Evolutionary conservation across 2,329 filamentous ascomycete species (phyloP), one percentile per base, ranked within the genome.

Genomic region (Fusarium verrucosum): DNA sequence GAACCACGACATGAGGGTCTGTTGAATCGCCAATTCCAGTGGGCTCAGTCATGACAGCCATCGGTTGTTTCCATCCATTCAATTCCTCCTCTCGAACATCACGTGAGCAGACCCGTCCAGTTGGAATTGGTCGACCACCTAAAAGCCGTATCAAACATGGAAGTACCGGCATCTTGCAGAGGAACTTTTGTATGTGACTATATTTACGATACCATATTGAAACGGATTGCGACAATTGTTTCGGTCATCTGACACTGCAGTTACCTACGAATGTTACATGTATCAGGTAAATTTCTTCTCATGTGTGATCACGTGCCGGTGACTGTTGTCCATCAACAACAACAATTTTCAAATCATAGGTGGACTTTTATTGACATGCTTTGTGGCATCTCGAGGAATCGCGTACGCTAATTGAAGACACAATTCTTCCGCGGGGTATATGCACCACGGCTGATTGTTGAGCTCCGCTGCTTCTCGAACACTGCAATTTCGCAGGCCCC

Each of bases 1-100:
- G 55, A 71, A 50, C 70, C 68, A 72, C 67, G 68, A 70, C 71
- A 73, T 73, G 59, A 68, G 44, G 64, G 50, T 55, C 36, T 52
- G 28, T 56, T 35, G 43, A 51, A 58, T 58, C 51, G 46, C 63
- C 55, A 62, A 55, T 37, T 58, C 44, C 37, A 56, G 42, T 50
- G 46, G 55, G 35, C 51, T 56, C 64, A 62, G 56, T 43, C 40
- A 58, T 56, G 64, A 53, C 47, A 42, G 44, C 55, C 50, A 33
- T n/a, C 20, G 51, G 30, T 20, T 35, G 23, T 23, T 42, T 51
- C 53, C 55, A 42, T 36, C 51, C 33, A 54, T 58, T 66, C 63
- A 33, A 54, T 58, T 66, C 63, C 45, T 32, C 22, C 51, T 66
- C 45, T 38, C 42, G 57, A 53, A 49, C 44, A 50, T 68, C 65